Base-by-base conservation (phyloP, 768 basidiomycete species). In the Russula sp. region DNA sequence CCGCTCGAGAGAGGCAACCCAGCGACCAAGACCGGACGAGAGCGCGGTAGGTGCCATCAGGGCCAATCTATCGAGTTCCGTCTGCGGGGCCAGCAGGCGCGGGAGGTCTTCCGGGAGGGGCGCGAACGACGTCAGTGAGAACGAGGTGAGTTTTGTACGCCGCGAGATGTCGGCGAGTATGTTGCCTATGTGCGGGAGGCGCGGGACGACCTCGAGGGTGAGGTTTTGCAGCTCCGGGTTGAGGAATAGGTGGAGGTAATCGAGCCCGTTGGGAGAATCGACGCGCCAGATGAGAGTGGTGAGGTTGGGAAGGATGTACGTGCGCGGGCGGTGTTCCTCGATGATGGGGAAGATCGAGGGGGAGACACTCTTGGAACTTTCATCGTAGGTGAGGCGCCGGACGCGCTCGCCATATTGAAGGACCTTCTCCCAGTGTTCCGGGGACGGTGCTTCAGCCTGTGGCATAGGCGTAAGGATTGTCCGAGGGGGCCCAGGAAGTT, bases 11-110 rank as follows among this genome's bases (percentile, higher is more conserved):
- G 79, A 80, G 25, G 87, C 81, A n/a, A 81, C 74, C 88, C 88
- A 90, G 63, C 81, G 80, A 34, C 89, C 89, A n/a, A 89, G 78
- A 45, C 76, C 77, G n/a, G 87, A 73, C 0, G 84, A 78, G 42
- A 90, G 72, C 32, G 87, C 86, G n/a, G 87, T 87, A 0, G 89
- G 88, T 36, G 87, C 89, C 48, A 86, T 81, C 45, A 91, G 77
- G 38, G 78, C 73, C 14, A 91, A 70, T 68, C 78, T 84, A 70
- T 88, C 84, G 45, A 90, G 73, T 3, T 70, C 74, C 61, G 79
- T 75, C 71, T 90, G 87, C 46, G 78, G 77, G 47, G 76, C 74
- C 43, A 90, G 74, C 58, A 87, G 78, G 60, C 85, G 83, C 42
- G 85, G 83, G 72, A 90, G 87, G 8, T 80, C 76, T 58, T 88